These are phyloP conservation scores for Aureobasidium lini DNA, from an alignment of 2,329 filamentous ascomycete species.

Conservation along the genomic window DNA sequence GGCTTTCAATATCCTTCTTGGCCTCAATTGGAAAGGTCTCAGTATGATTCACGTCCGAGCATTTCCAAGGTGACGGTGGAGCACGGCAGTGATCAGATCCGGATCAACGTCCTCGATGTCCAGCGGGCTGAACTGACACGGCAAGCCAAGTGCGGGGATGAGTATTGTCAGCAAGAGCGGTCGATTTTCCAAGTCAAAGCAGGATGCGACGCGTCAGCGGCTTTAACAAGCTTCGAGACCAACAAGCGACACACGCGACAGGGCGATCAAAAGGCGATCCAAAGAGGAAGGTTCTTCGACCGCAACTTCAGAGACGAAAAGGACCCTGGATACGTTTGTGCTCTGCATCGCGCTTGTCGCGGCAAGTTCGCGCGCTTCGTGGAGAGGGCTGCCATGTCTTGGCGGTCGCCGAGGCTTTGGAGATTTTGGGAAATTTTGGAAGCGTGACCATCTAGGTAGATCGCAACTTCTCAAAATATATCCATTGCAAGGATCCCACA, in stretches of 20 bases:
- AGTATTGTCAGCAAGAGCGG: background rate
- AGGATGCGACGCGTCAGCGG: background rate
- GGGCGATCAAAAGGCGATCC: background rate
- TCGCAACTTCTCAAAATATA: background rate
- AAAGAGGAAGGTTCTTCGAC: background rate
- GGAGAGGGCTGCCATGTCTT: background rate
- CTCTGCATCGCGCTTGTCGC: too few relatives aligned
- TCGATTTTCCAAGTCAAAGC: background rate
- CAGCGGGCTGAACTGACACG: background rate
- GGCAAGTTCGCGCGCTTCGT: too few relatives aligned
- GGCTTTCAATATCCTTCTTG: background rate
- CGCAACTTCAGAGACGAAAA: background rate
- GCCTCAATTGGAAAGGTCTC: background rate
- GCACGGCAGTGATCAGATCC: background rate
- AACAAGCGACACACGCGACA: background rate
- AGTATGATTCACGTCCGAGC: background rate
- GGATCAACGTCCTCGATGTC: background rate
- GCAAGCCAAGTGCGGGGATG: background rate
- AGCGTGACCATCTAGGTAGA: constrained; percentile 1
- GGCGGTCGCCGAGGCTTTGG: background rate
- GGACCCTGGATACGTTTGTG: background rate
- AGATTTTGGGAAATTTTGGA: background rate
- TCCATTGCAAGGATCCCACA: background rate
- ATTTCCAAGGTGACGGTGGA: background rate
- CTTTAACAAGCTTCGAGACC: background rate